Percentiles rank a stretch among this genome's conserved stretches.
Evolutionary conservation across 768 basidiomycete genomes (phyloP).

Genomic region (Rhizopogon salebrosus): DNA sequence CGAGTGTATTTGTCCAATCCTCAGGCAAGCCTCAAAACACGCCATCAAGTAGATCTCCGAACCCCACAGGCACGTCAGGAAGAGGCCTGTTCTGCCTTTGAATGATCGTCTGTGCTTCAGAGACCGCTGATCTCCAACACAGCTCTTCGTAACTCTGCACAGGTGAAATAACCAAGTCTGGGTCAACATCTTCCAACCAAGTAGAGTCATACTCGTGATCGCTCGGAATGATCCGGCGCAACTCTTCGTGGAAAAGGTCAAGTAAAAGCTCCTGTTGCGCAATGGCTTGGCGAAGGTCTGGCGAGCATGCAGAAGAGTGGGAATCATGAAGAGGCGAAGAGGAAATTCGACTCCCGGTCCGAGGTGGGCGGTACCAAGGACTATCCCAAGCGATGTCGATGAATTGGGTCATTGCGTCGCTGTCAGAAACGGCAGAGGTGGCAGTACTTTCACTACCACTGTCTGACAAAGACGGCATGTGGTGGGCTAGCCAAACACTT

Average conservation of each 20-base stretch:
- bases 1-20: background rate
- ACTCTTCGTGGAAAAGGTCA: constrained; percentile 25
- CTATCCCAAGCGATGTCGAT: constrained; percentile 34
- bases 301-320: constrained; percentile 24
- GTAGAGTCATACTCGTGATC: constrained; percentile 14
- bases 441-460: constrained; percentile 18
- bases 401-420: constrained; percentile 30
- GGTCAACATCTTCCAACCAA: constrained; percentile 25
- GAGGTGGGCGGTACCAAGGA: constrained; percentile 31
- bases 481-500: constrained; percentile 1
- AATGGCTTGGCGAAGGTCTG: constrained; percentile 27
- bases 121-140: constrained; percentile 24
- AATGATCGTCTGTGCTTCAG: constrained; percentile 7
- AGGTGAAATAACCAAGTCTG: constrained; percentile 23
- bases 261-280: constrained; percentile 29
- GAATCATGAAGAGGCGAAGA: constrained; percentile 15
- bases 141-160: constrained; percentile 22
- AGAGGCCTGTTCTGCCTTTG: constrained; percentile 5
- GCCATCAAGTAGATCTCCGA: constrained; percentile 16
- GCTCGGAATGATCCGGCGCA: constrained; percentile 19
- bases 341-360: constrained; percentile 20
- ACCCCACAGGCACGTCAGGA: constrained; percentile 25
- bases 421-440: constrained; percentile 16
- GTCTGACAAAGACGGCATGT: constrained; percentile 9
- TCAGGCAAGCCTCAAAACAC: constrained; percentile 7